A percentile compares a stretch with the other conserved stretches of the same genome.
These are phyloP conservation scores for Carallia pectinifolia DNA, from an alignment of 345 rosid genomes.

Conservation along the genomic window DNA sequence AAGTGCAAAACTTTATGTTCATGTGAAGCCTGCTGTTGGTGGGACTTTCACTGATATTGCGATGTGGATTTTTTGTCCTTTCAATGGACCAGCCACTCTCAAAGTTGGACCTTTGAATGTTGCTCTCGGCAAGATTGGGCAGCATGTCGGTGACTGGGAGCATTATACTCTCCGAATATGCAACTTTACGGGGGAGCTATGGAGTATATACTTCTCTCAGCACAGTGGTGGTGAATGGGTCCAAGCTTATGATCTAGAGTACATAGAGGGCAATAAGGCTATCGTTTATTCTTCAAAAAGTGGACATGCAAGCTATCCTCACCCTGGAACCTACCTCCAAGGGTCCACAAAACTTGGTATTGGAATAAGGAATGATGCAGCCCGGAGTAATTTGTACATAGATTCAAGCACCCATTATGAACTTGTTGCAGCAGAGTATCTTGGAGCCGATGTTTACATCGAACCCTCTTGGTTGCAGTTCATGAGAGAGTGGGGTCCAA, in stretches of 20 bases:
- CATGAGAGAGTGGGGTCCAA: slow-evolving; percentile 92
- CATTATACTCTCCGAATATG: slow-evolving; percentile 83
- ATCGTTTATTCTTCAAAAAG: slow-evolving; percentile 60
- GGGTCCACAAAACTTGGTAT: slow-evolving; percentile 60
- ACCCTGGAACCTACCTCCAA: slow-evolving; percentile 63
- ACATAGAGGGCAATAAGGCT: slow-evolving; percentile 54
- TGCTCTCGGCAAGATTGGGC: slow-evolving; percentile 59
- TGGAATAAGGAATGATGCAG: slow-evolving; percentile 78
- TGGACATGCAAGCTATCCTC: slow-evolving; percentile 86
- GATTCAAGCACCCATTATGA: slow-evolving; percentile 70
- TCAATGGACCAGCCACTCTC: slow-evolving; percentile 84
- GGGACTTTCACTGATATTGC: slow-evolving; percentile 80
- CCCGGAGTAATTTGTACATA: slow-evolving; percentile 37
- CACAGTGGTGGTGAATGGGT: slow-evolving; percentile 90
- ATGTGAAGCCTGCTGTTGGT: slow-evolving; percentile 80
- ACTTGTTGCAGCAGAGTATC: slow-evolving; percentile 69
- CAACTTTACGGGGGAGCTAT: slow-evolving; percentile 76
- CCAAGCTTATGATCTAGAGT: slow-evolving; percentile 66
- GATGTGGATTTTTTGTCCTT: slow-evolving; percentile 89
- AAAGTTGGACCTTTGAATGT: slow-evolving; percentile 52
- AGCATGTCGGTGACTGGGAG: slow-evolving; percentile 95
- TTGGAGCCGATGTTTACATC: slow-evolving; percentile 39
- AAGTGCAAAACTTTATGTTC: slow-evolving; percentile 71
- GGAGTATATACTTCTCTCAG: slow-evolving; percentile 82
- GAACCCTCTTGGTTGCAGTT: slow-evolving; percentile 82